These are phyloP conservation scores for Sechiopsis laciniata DNA, from an alignment of 306 rosid species.

Conservation along the genomic window DNA sequence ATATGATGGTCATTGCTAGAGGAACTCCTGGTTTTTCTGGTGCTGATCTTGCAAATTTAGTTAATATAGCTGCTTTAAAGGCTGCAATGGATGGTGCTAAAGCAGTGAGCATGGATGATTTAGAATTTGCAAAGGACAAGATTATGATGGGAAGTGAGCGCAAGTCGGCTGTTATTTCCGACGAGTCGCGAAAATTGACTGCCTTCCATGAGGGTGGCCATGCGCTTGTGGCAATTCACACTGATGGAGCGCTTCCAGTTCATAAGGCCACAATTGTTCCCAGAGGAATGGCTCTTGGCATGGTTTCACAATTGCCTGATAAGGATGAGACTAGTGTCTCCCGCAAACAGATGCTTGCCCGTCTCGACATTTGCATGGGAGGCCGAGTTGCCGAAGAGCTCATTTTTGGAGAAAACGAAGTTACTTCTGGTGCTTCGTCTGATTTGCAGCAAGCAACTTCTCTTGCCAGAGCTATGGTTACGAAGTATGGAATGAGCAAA, in stretches of 20 bases:
- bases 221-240: conserved; percentile 82
- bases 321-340: conserved; percentile 62
- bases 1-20: conserved; percentile 68
- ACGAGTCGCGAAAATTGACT: conserved; percentile 53
- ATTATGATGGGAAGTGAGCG: conserved; percentile 94
- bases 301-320: conserved; percentile 75
- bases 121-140: conserved; percentile 84
- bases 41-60: conserved; percentile 85
- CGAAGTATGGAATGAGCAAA: conserved; percentile 79
- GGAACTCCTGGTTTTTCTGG: conserved; percentile 91
- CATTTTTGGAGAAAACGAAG: conserved; percentile 80
- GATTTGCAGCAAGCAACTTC: conserved; percentile 68
- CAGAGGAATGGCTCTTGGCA: conserved; percentile 83
- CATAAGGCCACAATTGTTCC: conserved; percentile 96
- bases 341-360: conserved; percentile 79
- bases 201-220: conserved; percentile 95
- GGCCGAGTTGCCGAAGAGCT: conserved; percentile 92
- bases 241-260: conserved; percentile 77
- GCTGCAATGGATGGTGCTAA: conserved; percentile 90
- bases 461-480: conserved; percentile 76
- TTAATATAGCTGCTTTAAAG: conserved; percentile 78
- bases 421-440: conserved; percentile 67
- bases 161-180: conserved; percentile 73
- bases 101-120: conserved; percentile 71
- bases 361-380: conserved; percentile 81